phyloP scores from a whole-genome alignment of 2,329 filamentous ascomycete genomes.

The Arachnomyces sp. region DNA sequence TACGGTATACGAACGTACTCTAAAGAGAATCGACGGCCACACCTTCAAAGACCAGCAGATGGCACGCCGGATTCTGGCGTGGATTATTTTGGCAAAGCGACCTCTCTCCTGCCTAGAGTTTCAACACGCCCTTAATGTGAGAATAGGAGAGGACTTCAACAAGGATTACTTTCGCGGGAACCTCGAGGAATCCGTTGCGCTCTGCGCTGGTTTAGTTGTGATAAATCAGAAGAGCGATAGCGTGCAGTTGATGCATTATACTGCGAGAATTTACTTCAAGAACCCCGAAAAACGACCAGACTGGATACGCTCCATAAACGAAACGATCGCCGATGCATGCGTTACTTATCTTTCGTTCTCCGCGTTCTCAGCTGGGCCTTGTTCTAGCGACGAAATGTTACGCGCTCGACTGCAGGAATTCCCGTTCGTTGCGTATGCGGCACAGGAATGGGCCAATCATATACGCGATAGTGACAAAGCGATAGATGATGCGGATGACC shows the following conservation, averaged over 20 bases:
- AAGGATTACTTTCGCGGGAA: slow-evolving; percentile 15
- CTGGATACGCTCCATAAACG: no score
- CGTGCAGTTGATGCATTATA: slow-evolving; percentile 33
- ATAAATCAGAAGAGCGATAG: slow-evolving; percentile 11
- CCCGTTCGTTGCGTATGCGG: no score
- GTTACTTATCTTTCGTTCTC: no score
- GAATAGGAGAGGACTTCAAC: slow-evolving; percentile 13
- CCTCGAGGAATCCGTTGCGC: slow-evolving; percentile 12
- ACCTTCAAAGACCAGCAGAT: slow-evolving; percentile 1
- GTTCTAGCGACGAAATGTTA: no score
- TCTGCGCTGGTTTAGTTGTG: slow-evolving; percentile 14
- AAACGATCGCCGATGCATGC: no score
- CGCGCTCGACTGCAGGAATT: no score
- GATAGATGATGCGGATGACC: no score
- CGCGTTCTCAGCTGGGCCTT: no score
- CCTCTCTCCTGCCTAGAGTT: slow-evolving; percentile 17
- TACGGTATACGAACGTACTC: slow-evolving; percentile 9
- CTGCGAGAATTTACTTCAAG: slow-evolving; percentile 39
- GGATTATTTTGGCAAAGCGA: slow-evolving; percentile 13
- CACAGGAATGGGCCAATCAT: no score
- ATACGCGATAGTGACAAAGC: no score
- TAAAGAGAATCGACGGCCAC: slow-evolving; percentile 13
- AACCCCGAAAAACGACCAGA: neutral
- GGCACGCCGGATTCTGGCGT: slow-evolving; percentile 15
- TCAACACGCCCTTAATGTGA: slow-evolving; percentile 20